Conservation (phyloP, 2,329 filamentous ascomycete species). For the Diaporthe citriasiana region DNA sequence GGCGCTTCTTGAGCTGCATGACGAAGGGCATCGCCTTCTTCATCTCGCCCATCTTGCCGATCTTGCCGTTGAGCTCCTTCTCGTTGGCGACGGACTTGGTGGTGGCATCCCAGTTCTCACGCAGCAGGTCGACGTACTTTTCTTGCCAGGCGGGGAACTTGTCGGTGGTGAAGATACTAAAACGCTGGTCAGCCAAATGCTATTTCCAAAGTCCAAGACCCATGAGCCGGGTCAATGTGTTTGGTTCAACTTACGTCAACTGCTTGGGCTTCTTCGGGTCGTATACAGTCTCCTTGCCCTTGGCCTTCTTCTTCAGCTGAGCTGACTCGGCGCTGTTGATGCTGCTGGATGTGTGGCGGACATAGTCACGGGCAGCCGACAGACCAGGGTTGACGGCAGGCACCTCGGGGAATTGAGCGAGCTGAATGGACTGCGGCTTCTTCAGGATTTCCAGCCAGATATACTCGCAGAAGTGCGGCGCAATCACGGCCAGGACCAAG, state of each 20-base stretch:
- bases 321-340: slow-evolving; percentile 88
- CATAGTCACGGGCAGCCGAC: slow-evolving; percentile 83
- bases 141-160: slow-evolving; percentile 92
- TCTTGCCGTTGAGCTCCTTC: slow-evolving; percentile 82
- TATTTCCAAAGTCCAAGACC: neutral
- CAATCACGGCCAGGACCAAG: slow-evolving; percentile 84
- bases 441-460: slow-evolving; percentile 93
- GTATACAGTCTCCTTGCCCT: slow-evolving; percentile 88
- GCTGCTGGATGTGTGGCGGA: slow-evolving; percentile 73
- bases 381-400: slow-evolving; percentile 76
- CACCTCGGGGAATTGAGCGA: slow-evolving; percentile 80
- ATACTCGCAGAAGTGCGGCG: slow-evolving; percentile 95
- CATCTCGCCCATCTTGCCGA: slow-evolving; percentile 88
- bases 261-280: slow-evolving; percentile 94
- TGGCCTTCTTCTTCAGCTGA: slow-evolving; percentile 89
- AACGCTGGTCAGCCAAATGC: slow-evolving; percentile 16
- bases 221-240: no score
- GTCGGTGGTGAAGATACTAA: slow-evolving; percentile 79
- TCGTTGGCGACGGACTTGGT: slow-evolving; percentile 76
- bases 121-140: slow-evolving; percentile 86
- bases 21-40: slow-evolving; percentile 99
- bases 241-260: slow-evolving; percentile 66
- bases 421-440: slow-evolving; percentile 82
- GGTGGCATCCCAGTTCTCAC: slow-evolving; percentile 74
- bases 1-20: slow-evolving; percentile 85